phyloP scores from a whole-genome alignment of 2,329 filamentous ascomycete species.

The Fusarium duplospermum region DNA sequence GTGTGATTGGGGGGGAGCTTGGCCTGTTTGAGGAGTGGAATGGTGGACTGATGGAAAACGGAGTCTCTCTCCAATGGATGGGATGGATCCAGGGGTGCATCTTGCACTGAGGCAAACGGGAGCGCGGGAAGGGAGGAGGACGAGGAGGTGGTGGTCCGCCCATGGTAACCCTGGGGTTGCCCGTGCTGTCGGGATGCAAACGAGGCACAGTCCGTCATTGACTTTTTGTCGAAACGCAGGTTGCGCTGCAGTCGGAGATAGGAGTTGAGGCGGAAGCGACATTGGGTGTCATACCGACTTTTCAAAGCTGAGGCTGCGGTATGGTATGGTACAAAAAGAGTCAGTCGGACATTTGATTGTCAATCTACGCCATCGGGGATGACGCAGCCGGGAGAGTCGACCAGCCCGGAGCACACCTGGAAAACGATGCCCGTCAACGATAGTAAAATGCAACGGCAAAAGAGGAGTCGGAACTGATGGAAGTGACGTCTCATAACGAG shows the following conservation, averaged over 20 bases:
- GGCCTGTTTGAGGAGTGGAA: conserved; percentile 26
- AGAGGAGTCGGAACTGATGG: not conserved
- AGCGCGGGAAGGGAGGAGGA: conserved; percentile 27
- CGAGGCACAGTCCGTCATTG: conserved; percentile 23
- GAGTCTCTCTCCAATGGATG: conserved; percentile 1
- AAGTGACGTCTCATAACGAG: conserved; percentile 29
- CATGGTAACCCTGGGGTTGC: conserved; percentile 21
- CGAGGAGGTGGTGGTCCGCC: conserved; percentile 28
- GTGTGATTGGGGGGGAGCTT: conserved; percentile 25
- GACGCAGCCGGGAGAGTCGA: conserved; percentile 25
- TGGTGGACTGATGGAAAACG: conserved; percentile 32
- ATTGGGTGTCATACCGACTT: conserved; percentile 1
- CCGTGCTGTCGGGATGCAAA: conserved; percentile 28
- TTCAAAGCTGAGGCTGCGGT: not conserved
- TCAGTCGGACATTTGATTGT: not conserved
- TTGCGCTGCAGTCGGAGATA: not conserved
- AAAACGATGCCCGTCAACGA: conserved; percentile 6
- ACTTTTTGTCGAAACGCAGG: conserved; percentile 8
- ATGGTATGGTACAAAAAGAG: not conserved
- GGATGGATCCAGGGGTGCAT: conserved; percentile 16
- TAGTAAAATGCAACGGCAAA: conserved; percentile 9
- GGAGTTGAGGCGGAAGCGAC: conserved; percentile 8
- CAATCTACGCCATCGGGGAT: conserved; percentile 11
- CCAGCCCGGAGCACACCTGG: conserved; percentile 5
- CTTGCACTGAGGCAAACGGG: conserved; percentile 2